Percentiles rank a stretch among this genome's conserved stretches.
These are phyloP conservation scores for Neohortaea acidophila DNA, from an alignment of 495 filamentous ascomycete genomes.

Conservation along the genomic window DNA sequence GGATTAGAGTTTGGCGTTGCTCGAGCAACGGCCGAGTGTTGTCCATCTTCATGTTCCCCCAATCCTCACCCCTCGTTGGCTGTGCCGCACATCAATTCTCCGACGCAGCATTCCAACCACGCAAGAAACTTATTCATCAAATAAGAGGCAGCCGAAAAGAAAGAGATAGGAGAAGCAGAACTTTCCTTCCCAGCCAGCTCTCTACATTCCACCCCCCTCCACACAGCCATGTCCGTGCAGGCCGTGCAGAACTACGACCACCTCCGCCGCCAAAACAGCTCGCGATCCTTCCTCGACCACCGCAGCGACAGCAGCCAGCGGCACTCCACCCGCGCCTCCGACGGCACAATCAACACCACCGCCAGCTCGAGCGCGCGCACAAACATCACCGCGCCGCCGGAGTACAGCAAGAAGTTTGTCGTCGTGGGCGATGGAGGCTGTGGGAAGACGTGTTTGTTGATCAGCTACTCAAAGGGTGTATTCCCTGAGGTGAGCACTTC, in stretches of 20 bases:
- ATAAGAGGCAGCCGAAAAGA: no score
- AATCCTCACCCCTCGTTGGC: no score
- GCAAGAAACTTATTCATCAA: no score
- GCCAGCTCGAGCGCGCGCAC: constrained; percentile 55
- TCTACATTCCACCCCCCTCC: no score
- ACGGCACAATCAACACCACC: constrained; percentile 70
- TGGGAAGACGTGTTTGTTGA: constrained; percentile 95
- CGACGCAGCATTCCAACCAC: no score
- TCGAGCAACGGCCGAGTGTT: no score
- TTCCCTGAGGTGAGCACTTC: constrained; percentile 72
- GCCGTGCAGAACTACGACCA: constrained; percentile 29
- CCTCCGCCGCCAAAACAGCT: constrained; percentile 27
- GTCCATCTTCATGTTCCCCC: no score
- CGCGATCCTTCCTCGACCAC: constrained; percentile 17
- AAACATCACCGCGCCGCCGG: constrained; percentile 71
- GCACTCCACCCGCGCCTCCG: constrained; percentile 49
- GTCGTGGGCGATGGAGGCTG: constrained; percentile 96
- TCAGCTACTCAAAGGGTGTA: constrained; percentile 94
- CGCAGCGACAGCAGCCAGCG: constrained; percentile 30
- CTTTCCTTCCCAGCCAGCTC: no score
- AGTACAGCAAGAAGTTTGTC: constrained; percentile 97
- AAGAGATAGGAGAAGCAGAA: no score
- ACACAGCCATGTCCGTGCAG: constrained; percentile 15
- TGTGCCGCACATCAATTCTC: no score
- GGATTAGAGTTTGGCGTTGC: no score